These are phyloP conservation scores for Avena atlantica DNA, from an alignment of 176 grass and related monocot species.

Conservation along the genomic window DNA sequence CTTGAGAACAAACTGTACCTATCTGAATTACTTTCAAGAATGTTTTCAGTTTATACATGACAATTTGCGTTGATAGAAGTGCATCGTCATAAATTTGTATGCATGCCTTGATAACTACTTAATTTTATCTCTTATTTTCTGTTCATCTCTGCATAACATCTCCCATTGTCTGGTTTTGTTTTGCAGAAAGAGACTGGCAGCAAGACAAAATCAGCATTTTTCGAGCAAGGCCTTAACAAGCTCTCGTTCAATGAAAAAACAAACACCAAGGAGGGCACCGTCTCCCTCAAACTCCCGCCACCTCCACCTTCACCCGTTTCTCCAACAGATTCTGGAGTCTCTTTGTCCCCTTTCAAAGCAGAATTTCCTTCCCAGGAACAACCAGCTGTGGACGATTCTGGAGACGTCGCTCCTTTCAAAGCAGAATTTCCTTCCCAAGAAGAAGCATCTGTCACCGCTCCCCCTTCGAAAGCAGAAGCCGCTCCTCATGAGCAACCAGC, in stretches of 20 bases:
- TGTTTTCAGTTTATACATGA: constrained; percentile 17
- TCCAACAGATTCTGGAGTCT: constrained; percentile 49
- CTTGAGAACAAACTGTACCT: not conserved
- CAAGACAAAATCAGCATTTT: constrained; percentile 64
- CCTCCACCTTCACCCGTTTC: constrained; percentile 71
- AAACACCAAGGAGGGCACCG: constrained; percentile 58
- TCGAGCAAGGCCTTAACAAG: constrained; percentile 87
- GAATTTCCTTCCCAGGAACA: constrained; percentile 57
- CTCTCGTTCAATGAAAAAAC: constrained; percentile 63
- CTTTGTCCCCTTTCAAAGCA: constrained; percentile 54
- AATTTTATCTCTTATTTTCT: not conserved
- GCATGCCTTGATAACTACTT: not conserved
- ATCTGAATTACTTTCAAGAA: constrained; percentile 16
- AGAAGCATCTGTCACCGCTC: not conserved
- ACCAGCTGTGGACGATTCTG: constrained; percentile 7
- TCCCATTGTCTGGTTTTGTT: constrained; percentile 7
- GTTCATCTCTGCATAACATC: constrained; percentile 18
- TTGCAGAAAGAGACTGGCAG: constrained; percentile 66
- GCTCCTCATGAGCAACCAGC: constrained; percentile 35
- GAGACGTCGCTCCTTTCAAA: constrained; percentile 42
- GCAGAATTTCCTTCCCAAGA: constrained; percentile 53
- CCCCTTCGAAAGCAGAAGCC: constrained; percentile 16
- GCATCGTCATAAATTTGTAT: not conserved
- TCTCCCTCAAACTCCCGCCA: constrained; percentile 80
- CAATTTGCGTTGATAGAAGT: not conserved